Base-by-base conservation (phyloP, 805 yeast genomes). In the Yarrowia hollandica region DNA sequence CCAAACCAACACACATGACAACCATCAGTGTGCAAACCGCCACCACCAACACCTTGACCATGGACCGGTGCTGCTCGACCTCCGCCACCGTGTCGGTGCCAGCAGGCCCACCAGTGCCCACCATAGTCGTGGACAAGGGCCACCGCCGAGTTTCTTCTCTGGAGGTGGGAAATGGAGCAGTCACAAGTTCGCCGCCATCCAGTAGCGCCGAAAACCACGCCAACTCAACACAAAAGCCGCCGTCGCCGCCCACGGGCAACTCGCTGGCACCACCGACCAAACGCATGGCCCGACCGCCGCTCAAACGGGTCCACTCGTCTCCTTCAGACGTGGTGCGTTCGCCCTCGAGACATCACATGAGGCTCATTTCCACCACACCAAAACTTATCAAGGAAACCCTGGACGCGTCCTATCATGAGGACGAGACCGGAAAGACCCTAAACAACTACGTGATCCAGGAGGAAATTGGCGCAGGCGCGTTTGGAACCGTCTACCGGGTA, bases 391-490 rank as follows among this genome's bases (percentile, higher is more conserved):
- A 71, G 58, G 73, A 69, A 54, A 71, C 74, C 3, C 68, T 70
- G 37, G 62, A 63, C 60, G 67, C 73, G 41, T 60, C 61, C 19
- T 61, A 60, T 46, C 50, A 62, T 7, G 69, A 68, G 41, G 71
- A 68, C 39, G 68, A 68, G 18, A 61, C 65, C 8, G 71, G 73
- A n/a, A 39, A 30, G 22, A 50, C 39, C 16, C 63, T 75, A 30
- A 75, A 75, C 62, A 75, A 75, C 65, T 92, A 92, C 71, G 77
- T 78, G 57, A 82, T 92, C 9, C 67, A 82, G n/a, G 78, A 82
- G 60, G 89, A 83, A 62, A 82, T 91, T 12, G 97, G 97, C 4
- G 87, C 87, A 62, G 98, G 98, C 0, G 82, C 96, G 2, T 91
- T 88, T 75, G 97, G 97, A 1, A 84, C 85, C 66, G 96, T 90